Conservation (phyloP, 2,329 filamentous ascomycete species). For the Colletotrichum simmondsii region DNA sequence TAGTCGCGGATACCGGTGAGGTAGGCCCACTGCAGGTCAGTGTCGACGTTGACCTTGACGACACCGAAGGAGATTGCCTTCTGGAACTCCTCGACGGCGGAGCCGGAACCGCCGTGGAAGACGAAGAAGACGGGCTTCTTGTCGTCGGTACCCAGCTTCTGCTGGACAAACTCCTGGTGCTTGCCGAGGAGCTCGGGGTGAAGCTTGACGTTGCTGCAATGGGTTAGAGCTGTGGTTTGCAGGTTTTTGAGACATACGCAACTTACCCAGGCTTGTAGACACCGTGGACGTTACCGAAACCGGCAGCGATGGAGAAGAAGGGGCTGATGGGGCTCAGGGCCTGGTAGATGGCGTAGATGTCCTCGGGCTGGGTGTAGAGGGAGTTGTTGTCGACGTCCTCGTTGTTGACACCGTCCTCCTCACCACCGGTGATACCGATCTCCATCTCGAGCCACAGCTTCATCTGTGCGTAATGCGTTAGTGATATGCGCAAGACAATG, state of each 20-base stretch:
- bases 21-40: constrained; percentile 97
- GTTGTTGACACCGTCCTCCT: constrained; percentile 99
- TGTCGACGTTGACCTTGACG: constrained; percentile 99
- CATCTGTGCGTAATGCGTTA: constrained; percentile 60
- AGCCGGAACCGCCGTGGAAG: constrained; percentile 98
- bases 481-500: neutral
- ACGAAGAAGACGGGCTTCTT: constrained; percentile 98
- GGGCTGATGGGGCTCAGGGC: constrained; percentile 86
- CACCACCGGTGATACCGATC: constrained; percentile 84
- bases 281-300: constrained; percentile 98
- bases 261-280: constrained; percentile 88
- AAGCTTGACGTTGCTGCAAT: constrained; percentile 81
- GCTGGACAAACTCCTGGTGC: constrained; percentile 93
- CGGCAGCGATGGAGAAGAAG: constrained; percentile 98
- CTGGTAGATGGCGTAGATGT: constrained; percentile 92
- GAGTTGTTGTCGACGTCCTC: constrained; percentile 94
- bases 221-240: neutral
- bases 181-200: constrained; percentile 96
- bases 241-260: neutral
- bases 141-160: constrained; percentile 76
- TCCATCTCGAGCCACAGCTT: constrained; percentile 99
- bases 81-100: constrained; percentile 88
- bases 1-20: constrained; percentile 93
- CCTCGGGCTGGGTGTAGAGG: constrained; percentile 97
- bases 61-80: constrained; percentile 93